phyloP scores from a whole-genome alignment of 2,329 filamentous ascomycete genomes.

The Fusarium sp. region DNA sequence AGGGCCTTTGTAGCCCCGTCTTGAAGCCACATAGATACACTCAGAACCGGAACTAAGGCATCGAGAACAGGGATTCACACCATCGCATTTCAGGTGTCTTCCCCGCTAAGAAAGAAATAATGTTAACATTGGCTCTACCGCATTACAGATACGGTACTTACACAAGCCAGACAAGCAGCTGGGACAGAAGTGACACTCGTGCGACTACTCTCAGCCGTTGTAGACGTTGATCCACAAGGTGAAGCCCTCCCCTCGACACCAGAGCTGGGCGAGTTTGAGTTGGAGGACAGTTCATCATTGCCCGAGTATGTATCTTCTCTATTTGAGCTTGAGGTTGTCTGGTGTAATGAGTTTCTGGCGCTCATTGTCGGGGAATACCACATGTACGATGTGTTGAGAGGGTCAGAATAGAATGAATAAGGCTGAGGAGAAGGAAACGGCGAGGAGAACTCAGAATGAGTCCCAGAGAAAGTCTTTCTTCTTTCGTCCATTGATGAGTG shows the following conservation, averaged over 20 bases:
- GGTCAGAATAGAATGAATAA: slow-evolving; percentile 29
- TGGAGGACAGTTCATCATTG: slow-evolving; percentile 29
- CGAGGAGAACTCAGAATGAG: slow-evolving; percentile 16
- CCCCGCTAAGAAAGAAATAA: slow-evolving; percentile 52
- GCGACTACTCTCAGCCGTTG: slow-evolving; percentile 29
- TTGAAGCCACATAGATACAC: slow-evolving; percentile 78
- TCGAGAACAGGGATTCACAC: slow-evolving; percentile 73
- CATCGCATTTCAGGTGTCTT: slow-evolving; percentile 82
- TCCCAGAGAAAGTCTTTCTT: slow-evolving; percentile 9
- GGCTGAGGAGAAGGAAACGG: slow-evolving; percentile 27
- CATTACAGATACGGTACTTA: slow-evolving; percentile 47
- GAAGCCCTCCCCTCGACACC: slow-evolving; percentile 25
- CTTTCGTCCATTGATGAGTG: slow-evolving; percentile 9
- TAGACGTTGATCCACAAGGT: slow-evolving; percentile 32
- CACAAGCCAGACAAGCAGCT: slow-evolving; percentile 65
- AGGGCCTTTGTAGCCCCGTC: slow-evolving; percentile 76
- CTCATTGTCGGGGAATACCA: slow-evolving; percentile 35
- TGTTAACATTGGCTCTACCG: slow-evolving; percentile 1
- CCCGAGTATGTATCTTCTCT: slow-evolving; percentile 30
- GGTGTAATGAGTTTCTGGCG: slow-evolving; percentile 9
- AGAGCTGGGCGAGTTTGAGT: slow-evolving; percentile 40
- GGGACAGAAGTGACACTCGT: slow-evolving; percentile 51
- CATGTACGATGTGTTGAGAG: slow-evolving; percentile 10
- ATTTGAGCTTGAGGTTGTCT: not conserved
- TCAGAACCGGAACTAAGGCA: slow-evolving; percentile 67